Evolutionary conservation across 1,284 basidiomycete genomes (phyloP), one percentile per base, ranked within the genome.

Genomic region (Veloporphyrellus conicus): DNA sequence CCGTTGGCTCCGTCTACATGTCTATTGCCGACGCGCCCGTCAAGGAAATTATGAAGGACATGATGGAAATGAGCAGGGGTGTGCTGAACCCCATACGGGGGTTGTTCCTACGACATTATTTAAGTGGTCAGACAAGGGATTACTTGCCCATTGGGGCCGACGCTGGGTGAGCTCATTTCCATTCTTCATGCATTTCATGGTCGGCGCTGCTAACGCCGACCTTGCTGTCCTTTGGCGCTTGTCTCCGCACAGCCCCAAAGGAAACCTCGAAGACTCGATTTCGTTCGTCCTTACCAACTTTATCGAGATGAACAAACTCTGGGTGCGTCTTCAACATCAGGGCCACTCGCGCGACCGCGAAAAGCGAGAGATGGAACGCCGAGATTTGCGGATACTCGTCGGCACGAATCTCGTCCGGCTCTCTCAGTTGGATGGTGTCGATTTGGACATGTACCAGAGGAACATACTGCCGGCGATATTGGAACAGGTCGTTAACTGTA

Each of bases 1-100:
- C 94, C 22, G 93, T 97, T 49, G 94, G 93, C 49, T 90, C 93
- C 1, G 93, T 97, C 18, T 96, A 95, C 75, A 96, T 96, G 93
- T 93, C 91, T 18, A 85, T 96, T 37, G 83, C 91, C 2, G 93
- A 95, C 48, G 92, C 93, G 7, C 93, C 93, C 6, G 84, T 96
- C 49, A 94, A 93, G 75, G 93, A 97, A 72, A 92, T 97, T 57
- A 97, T 96, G 93, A 96, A 95, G 77, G 93, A 97, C 70, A 95
- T 97, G 93, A 88, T 97, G 84, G 93, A 97, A 68, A 97, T 97
- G 93, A 92, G 91, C 25, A 77, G 93, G 31, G 93, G 94, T 51
- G 90, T 96, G 5, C 77, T 97, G 56, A 92, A 96, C 67, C 93
- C 93, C 15, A 93, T 92, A 36, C 77, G 94, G 43, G 94, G 93